Conservation (phyloP, 768 basidiomycete species). For the Xerocomellus amylosporus region DNA sequence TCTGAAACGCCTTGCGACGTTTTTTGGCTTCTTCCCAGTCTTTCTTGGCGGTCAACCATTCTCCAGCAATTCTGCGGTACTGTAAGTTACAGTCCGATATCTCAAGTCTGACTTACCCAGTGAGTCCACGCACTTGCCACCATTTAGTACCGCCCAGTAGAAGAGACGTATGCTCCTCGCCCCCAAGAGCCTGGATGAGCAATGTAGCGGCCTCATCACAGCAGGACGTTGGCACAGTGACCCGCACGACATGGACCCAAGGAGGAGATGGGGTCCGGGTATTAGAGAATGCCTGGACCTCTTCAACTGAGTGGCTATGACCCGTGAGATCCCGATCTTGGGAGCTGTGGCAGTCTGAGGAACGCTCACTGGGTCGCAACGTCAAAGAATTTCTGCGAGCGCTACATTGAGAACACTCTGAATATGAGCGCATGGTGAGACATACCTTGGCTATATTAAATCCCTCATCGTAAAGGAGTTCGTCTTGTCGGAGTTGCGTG, state of each 20-base stretch:
- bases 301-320: slow-evolving; percentile 78
- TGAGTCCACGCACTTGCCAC: slow-evolving; percentile 92
- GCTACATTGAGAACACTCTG: not conserved
- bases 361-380: slow-evolving; percentile 60
- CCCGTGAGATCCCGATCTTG: not conserved
- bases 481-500: slow-evolving; percentile 60
- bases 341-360: not conserved
- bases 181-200: slow-evolving; percentile 78
- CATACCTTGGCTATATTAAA: slow-evolving; percentile 74
- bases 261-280: slow-evolving; percentile 82
- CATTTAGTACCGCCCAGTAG: slow-evolving; percentile 90
- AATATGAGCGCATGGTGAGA: not conserved
- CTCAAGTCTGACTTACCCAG: slow-evolving; percentile 52
- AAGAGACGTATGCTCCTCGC: slow-evolving; percentile 66
- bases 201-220: slow-evolving; percentile 73
- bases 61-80: slow-evolving; percentile 63
- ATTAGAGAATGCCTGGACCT: slow-evolving; percentile 76
- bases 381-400: slow-evolving; percentile 65
- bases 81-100: slow-evolving; percentile 14
- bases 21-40: slow-evolving; percentile 73
- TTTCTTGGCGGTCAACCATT: slow-evolving; percentile 86
- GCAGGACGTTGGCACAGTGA: slow-evolving; percentile 68
- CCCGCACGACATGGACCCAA: slow-evolving; percentile 70
- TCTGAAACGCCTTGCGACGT: slow-evolving; percentile 47
- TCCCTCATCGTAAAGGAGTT: slow-evolving; percentile 77